These are phyloP conservation scores for Dipodascus albidus DNA, from an alignment of 805 yeast species.

Conservation along the genomic window DNA sequence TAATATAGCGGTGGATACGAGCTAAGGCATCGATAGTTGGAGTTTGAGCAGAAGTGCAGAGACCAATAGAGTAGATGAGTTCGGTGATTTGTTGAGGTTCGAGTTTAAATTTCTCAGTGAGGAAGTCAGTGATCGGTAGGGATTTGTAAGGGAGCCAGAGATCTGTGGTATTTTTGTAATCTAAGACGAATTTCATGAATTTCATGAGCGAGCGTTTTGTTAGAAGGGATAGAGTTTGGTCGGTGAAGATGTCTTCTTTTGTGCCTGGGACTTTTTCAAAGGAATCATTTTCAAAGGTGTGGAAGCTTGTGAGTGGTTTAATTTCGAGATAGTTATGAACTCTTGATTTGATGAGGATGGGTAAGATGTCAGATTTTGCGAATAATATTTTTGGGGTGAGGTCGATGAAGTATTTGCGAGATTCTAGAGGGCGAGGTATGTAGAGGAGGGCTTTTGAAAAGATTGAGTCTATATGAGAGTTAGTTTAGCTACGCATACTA, in stretches of 20 bases:
- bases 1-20: constrained; percentile 71
- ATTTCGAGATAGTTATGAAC: constrained; percentile 89
- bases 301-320: constrained; percentile 78
- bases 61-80: constrained; percentile 75
- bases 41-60: constrained; percentile 50
- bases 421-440: constrained; percentile 55
- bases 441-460: constrained; percentile 68
- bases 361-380: constrained; percentile 79
- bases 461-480: constrained; percentile 3
- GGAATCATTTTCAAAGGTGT: constrained; percentile 85
- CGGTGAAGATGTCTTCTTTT: constrained; percentile 88
- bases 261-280: constrained; percentile 80
- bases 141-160: constrained; percentile 46
- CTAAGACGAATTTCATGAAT: constrained; percentile 76
- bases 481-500: not conserved
- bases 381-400: constrained; percentile 78
- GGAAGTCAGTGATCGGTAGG: constrained; percentile 46
- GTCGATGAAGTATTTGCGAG: constrained; percentile 79
- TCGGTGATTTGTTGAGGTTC: constrained; percentile 70
- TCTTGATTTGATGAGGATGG: constrained; percentile 67
- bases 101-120: constrained; percentile 55
- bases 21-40: constrained; percentile 65
- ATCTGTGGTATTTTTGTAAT: constrained; percentile 49
- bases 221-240: constrained; percentile 60
- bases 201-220: constrained; percentile 83